Percentiles rank a stretch among this genome's conserved stretches.
These are phyloP conservation scores for Hyphopichia pseudoburtonii DNA, from an alignment of 1,139 yeast genomes.

Conservation along the genomic window DNA sequence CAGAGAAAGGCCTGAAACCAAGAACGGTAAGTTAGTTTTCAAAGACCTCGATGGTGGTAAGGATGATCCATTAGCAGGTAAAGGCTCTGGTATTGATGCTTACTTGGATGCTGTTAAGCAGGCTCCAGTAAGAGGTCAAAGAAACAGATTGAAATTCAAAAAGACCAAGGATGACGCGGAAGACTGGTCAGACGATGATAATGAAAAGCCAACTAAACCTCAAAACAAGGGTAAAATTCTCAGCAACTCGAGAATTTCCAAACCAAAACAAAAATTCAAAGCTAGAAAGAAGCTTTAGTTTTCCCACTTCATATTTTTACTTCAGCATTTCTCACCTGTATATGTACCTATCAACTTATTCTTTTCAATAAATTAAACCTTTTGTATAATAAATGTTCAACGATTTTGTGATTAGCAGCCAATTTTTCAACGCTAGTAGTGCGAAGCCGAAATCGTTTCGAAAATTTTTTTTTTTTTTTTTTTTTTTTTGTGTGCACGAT, in stretches of 20 bases:
- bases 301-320: no score
- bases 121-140: slow-evolving; percentile 92
- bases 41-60: slow-evolving; percentile 41
- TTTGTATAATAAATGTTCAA: not conserved
- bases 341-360: not conserved
- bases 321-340: not conserved
- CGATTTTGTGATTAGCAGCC: not conserved
- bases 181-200: slow-evolving; percentile 52
- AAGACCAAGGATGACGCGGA: slow-evolving; percentile 54
- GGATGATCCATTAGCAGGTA: slow-evolving; percentile 52
- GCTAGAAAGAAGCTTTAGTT: slow-evolving; percentile 56
- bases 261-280: slow-evolving; percentile 53
- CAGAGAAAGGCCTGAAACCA: slow-evolving; percentile 48
- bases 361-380: not conserved
- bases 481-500: no score
- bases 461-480: not conserved
- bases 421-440: not conserved
- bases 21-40: slow-evolving; percentile 55
- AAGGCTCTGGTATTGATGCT: slow-evolving; percentile 73
- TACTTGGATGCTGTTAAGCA: slow-evolving; percentile 90
- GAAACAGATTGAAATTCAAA: slow-evolving; percentile 84
- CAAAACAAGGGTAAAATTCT: slow-evolving; percentile 12
- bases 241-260: slow-evolving; percentile 28
- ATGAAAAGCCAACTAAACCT: slow-evolving; percentile 12
- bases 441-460: not conserved